A percentile compares a stretch with the other conserved stretches of the same genome.
Evolutionary conservation across 805 yeast species (phyloP).

Genomic region (Metschnikowia baotianmanensis): DNA sequence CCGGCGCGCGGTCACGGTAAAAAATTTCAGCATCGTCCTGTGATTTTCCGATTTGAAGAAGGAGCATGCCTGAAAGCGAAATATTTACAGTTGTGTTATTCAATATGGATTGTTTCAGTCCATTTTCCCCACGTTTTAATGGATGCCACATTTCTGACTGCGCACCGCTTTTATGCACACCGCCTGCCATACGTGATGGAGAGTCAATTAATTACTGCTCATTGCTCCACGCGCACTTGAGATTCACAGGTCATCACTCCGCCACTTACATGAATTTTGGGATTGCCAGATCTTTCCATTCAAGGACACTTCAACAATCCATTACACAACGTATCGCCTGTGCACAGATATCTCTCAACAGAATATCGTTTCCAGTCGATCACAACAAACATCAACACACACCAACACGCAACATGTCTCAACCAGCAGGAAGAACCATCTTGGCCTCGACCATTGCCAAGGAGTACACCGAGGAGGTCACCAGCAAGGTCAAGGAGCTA

Average conservation of each 20-base stretch:
- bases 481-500: conserved; percentile 51
- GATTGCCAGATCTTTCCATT: not conserved
- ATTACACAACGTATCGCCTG: too few relatives aligned
- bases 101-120: not conserved
- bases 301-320: not conserved
- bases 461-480: conserved; percentile 71
- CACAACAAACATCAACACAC: not conserved
- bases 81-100: too few relatives aligned
- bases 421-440: conserved; percentile 72
- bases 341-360: conserved; percentile 3
- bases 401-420: conserved; percentile 16
- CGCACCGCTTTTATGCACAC: conserved; percentile 10
- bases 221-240: conserved; percentile 4
- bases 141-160: conserved; percentile 11
- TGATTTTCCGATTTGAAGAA: too few relatives aligned
- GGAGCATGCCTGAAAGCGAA: too few relatives aligned
- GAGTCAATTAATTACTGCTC: conserved; percentile 4
- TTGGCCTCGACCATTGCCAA: conserved; percentile 88
- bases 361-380: not conserved
- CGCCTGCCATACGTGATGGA: not conserved
- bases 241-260: not conserved
- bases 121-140: not conserved
- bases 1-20: conserved; percentile 74
- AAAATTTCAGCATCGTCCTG: too few relatives aligned
- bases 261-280: not conserved